Evolutionary conservation across 106 monocot species (phyloP).

Genomic region (Ottelia alismoides): DNA sequence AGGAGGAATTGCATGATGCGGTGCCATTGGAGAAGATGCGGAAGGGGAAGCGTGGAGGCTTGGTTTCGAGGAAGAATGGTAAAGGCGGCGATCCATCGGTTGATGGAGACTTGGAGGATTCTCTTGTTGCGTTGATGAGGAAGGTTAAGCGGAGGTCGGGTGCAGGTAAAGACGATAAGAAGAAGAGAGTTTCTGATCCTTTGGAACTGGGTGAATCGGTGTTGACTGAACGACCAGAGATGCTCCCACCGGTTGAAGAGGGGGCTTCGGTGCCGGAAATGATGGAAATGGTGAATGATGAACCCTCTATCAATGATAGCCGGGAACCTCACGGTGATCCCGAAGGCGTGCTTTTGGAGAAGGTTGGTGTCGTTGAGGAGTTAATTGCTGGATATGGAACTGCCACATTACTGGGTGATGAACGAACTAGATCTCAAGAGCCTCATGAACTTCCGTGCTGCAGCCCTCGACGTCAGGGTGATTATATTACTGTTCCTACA

Average conservation of each 20-base stretch:
- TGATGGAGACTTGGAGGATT: conserved; percentile 30
- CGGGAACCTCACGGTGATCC: too few relatives aligned
- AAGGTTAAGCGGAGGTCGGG: conserved; percentile 14
- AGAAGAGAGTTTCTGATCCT: conserved; percentile 4
- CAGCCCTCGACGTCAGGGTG: too few relatives aligned
- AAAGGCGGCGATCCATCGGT: conserved; percentile 7
- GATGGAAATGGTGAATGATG: too few relatives aligned
- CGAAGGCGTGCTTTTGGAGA: too few relatives aligned
- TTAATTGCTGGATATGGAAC: neutral
- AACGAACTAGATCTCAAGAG: too few relatives aligned
- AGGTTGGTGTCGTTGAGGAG: neutral
- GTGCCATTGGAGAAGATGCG: too few relatives aligned
- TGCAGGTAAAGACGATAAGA: conserved; percentile 5
- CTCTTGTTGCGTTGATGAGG: conserved; percentile 22
- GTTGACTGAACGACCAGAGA: neutral
- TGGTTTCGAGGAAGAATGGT: too few relatives aligned
- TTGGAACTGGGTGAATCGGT: neutral
- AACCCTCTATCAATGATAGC: too few relatives aligned
- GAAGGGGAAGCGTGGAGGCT: too few relatives aligned
- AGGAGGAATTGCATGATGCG: too few relatives aligned
- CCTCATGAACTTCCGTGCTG: too few relatives aligned
- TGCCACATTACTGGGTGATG: neutral
- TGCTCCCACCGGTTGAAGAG: neutral
- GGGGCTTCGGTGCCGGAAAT: neutral
- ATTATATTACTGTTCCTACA: too few relatives aligned